Conservation (phyloP, 2,329 filamentous ascomycete genomes). For the Cordyceps pruinosa region DNA sequence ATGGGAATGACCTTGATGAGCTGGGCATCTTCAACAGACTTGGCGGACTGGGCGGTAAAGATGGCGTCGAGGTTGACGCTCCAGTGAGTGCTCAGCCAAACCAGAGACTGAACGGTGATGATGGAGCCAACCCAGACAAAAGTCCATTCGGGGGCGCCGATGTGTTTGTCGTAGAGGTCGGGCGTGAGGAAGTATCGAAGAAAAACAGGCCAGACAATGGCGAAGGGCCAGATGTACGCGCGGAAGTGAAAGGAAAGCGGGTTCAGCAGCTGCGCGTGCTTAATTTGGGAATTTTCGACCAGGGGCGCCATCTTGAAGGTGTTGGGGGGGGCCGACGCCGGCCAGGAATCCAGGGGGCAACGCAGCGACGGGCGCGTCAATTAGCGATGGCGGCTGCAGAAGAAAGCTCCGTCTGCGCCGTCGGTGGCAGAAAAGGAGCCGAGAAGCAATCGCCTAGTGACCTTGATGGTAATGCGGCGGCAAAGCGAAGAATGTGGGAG, state of each 20-base stretch:
- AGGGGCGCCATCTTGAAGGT: constrained; percentile 59
- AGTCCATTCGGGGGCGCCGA: constrained; percentile 94
- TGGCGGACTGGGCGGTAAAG: constrained; percentile 71
- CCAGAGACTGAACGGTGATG: constrained; percentile 75
- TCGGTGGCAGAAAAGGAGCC: neutral
- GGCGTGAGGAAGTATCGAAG: constrained; percentile 77
- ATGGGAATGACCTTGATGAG: constrained; percentile 90
- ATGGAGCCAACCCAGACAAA: constrained; percentile 90
- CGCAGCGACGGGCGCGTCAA: neutral
- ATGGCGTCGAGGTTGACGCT: constrained; percentile 77
- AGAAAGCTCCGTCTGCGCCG: neutral
- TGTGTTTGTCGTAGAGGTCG: constrained; percentile 83
- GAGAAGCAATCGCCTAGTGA: neutral
- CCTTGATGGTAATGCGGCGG: constrained; percentile 3
- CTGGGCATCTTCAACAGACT: constrained; percentile 63
- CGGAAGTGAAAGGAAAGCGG: constrained; percentile 76
- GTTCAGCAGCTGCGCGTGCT: constrained; percentile 79
- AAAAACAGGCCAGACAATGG: constrained; percentile 87
- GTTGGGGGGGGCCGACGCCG: neutral
- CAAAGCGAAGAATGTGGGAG: constrained; percentile 6
- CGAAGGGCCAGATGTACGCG: constrained; percentile 88
- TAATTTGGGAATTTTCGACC: constrained; percentile 87
- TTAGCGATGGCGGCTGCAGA: neutral
- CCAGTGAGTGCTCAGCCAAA: constrained; percentile 97
- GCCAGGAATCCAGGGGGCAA: constrained; percentile 1